Percentiles rank a stretch among this genome's conserved stretches.
These are phyloP conservation scores for Solanum arcanum DNA, from an alignment of 257 asterid species.

Conservation along the genomic window DNA sequence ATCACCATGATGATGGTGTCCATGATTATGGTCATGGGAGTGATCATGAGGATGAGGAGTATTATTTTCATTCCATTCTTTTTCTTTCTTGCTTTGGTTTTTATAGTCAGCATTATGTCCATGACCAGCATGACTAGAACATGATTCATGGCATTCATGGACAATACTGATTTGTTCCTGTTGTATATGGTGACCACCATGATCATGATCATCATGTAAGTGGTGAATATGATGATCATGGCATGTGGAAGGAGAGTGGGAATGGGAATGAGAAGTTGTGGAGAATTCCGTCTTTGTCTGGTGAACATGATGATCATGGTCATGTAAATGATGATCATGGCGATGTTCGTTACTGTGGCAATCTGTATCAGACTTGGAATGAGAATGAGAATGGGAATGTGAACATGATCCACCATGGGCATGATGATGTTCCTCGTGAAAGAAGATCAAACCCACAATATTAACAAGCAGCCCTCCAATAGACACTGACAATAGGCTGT, in stretches of 20 bases:
- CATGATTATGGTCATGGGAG: slow-evolving; percentile 4
- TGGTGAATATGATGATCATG: background rate
- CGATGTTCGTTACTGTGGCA: background rate
- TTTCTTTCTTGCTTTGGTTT: background rate
- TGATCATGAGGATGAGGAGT: slow-evolving; percentile 1
- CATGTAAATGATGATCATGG: slow-evolving; percentile 8
- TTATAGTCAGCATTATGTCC: slow-evolving; percentile 8
- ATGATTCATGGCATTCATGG: slow-evolving; percentile 14
- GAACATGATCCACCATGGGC: slow-evolving; percentile 92
- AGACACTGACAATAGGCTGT: slow-evolving; percentile 68
- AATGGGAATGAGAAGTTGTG: slow-evolving; percentile 18
- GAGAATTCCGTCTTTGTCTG: background rate
- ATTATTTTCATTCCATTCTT: background rate
- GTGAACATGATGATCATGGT: slow-evolving; percentile 10
- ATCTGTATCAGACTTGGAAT: slow-evolving; percentile 6
- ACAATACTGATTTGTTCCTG: slow-evolving; percentile 11
- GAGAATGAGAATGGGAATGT: slow-evolving; percentile 51
- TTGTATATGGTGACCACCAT: slow-evolving; percentile 8
- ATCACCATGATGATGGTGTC: slow-evolving; percentile 7
- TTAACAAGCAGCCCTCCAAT: slow-evolving; percentile 91
- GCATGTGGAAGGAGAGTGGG: slow-evolving; percentile 6
- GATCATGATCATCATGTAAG: slow-evolving; percentile 14
- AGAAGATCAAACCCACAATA: slow-evolving; percentile 75
- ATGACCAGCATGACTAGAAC: slow-evolving; percentile 9
- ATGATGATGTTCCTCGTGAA: slow-evolving; percentile 98